Evolutionary conservation across 2,329 filamentous ascomycete genomes (phyloP).

Genomic region (Botrytis tulipae): DNA sequence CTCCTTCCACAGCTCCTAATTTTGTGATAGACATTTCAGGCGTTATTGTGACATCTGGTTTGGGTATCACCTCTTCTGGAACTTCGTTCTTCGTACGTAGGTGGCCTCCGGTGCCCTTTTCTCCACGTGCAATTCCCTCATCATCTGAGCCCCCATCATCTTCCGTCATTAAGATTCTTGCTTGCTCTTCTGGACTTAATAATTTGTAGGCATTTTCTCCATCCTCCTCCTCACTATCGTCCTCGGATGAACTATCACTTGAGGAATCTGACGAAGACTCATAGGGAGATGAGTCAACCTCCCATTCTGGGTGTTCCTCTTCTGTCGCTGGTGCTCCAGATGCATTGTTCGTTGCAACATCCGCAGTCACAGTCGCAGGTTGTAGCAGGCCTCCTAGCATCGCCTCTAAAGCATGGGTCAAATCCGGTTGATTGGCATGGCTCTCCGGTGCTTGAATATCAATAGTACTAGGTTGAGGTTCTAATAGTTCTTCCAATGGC

Average conservation of each 20-base stretch:
- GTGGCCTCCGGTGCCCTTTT: constrained; percentile 44
- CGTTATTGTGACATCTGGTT: constrained; percentile 76
- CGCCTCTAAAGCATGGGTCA: constrained; percentile 36
- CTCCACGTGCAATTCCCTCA: constrained; percentile 55
- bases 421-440: constrained; percentile 23
- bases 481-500: neutral
- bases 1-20: constrained; percentile 71
- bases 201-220: constrained; percentile 64
- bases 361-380: neutral
- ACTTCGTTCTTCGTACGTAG: constrained; percentile 82
- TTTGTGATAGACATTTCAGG: constrained; percentile 73
- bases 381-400: constrained; percentile 32
- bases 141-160: constrained; percentile 78
- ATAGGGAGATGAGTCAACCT: constrained; percentile 74
- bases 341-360: neutral
- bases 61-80: constrained; percentile 61
- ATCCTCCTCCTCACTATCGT: constrained; percentile 55
- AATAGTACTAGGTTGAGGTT: neutral
- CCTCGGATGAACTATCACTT: constrained; percentile 51
- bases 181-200: constrained; percentile 78
- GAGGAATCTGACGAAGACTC: constrained; percentile 63
- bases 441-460: constrained; percentile 7
- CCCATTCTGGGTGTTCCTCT: constrained; percentile 71
- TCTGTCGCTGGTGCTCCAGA: constrained; percentile 19
- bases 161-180: constrained; percentile 74